Conservation (phyloP, 2,329 filamentous ascomycete species). For the Chaetomium strumarium region DNA sequence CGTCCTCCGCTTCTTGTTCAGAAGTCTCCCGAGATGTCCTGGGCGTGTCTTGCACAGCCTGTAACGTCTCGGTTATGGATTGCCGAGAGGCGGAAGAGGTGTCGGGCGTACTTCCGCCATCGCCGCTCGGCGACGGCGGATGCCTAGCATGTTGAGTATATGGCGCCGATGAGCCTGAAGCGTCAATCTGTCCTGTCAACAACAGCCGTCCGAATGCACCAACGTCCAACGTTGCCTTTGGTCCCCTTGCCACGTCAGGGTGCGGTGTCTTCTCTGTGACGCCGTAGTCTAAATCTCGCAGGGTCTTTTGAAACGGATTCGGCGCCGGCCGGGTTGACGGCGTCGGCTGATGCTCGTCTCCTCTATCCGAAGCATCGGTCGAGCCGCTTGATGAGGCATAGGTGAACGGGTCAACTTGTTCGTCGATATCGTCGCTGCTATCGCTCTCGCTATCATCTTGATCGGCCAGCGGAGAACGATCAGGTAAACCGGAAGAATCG, state of each 20-base stretch:
- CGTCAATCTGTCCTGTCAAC: constrained; percentile 60
- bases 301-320: constrained; percentile 54
- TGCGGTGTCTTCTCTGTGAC: constrained; percentile 30
- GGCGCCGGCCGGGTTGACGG: constrained; percentile 30
- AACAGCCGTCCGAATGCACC: constrained; percentile 71
- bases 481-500: constrained; percentile 40
- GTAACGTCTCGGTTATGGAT: constrained; percentile 46
- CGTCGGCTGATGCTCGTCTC: constrained; percentile 25
- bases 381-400: constrained; percentile 23
- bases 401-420: constrained; percentile 31
- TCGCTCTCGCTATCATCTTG: constrained; percentile 23
- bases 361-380: constrained; percentile 26
- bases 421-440: constrained; percentile 26
- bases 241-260: constrained; percentile 28
- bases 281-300: constrained; percentile 44
- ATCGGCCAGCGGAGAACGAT: constrained; percentile 28
- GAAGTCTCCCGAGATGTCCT: constrained; percentile 55
- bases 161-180: neutral
- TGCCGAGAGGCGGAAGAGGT: constrained; percentile 53
- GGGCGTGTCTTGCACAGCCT: constrained; percentile 41
- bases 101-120: constrained; percentile 51
- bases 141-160: constrained; percentile 23
- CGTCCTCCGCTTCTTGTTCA: constrained; percentile 43
- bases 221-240: constrained; percentile 59
- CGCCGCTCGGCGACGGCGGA: constrained; percentile 23